A percentile compares a stretch with the other conserved stretches of the same genome.
Evolutionary conservation across 75 land plant species (phyloP).

Genomic region (Adiantum capillusveneris): DNA sequence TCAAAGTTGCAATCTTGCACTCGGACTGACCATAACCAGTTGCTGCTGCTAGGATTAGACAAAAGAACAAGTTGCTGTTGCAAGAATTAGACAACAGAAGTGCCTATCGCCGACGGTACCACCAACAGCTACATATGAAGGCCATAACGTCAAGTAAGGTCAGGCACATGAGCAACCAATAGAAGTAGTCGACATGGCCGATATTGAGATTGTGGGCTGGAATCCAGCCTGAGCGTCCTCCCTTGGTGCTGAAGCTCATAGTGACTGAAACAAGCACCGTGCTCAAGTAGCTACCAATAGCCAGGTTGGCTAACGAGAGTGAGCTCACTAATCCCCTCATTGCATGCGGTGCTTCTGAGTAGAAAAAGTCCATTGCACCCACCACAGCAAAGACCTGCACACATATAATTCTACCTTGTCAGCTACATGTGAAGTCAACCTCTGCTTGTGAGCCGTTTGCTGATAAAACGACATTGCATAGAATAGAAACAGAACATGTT

Average conservation of each 20-base stretch:
- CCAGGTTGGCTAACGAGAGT: conserved; percentile 60
- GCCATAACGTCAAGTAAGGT: conserved; percentile 47
- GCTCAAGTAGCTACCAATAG: conserved; percentile 82
- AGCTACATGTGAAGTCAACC: too few species aligned
- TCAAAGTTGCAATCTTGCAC: too few species aligned
- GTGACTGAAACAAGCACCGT: conserved; percentile 61
- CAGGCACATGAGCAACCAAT: conserved; percentile 68
- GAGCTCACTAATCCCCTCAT: conserved; percentile 78
- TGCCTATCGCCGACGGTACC: conserved; percentile 31
- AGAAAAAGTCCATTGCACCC: conserved; percentile 85
- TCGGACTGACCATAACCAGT: too few species aligned
- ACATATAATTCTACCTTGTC: too few species aligned
- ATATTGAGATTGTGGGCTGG: conserved; percentile 50
- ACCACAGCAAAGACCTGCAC: conserved; percentile 57
- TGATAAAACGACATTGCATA: too few species aligned
- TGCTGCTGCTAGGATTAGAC: too few species aligned
- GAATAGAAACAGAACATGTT: too few species aligned
- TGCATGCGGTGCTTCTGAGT: conserved; percentile 69
- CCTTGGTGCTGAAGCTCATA: conserved; percentile 32
- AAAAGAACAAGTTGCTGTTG: too few species aligned
- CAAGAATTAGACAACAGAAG: too few species aligned
- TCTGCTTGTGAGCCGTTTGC: too few species aligned
- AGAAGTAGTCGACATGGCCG: conserved; percentile 68
- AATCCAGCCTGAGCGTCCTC: conserved; percentile 52
- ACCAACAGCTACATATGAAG: conserved; percentile 56